Evolutionary conservation across 306 rosid species (phyloP), one percentile per base, ranked within the genome.

Genomic region (Astragalus membranaceus): DNA sequence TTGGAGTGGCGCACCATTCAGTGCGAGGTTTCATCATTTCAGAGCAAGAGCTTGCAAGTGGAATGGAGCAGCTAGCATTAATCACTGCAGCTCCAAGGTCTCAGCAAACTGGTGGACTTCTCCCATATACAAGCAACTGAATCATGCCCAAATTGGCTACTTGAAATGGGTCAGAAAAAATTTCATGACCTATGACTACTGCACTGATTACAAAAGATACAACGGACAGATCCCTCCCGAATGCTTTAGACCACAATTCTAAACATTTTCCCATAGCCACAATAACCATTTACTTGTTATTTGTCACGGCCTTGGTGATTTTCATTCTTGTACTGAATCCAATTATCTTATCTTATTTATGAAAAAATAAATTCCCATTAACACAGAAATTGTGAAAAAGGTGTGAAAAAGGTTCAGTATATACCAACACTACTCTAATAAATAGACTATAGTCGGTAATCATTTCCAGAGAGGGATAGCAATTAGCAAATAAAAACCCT

Each of bases 11-110:
- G 82, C 96, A 6, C 96, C 93, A 13, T 91, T 88, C 81, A 71
- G 5, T 1, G 93, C 85, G 32, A 67, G 76, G 13, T 58, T 84
- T 43, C 79, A 67, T 10, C 77, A 63, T 39, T 88, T 91, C 61
- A 81, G 97, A 72, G 88, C 87, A 57, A 82, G 88, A 67, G 92
- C 88, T 63, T 88, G 97, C 85, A 81, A 80, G 72, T 91, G 84
- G 92, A 32, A 50, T 44, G 92, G 89, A 68, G 69, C 64, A 0
- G 32, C 17, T 49, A 88, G 92, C 83, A 82, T 77, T 30, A 50
- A 48, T 46, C 81, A 67, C 26, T 86, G 96, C 42, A 84, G 91
- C 67, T 15, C 77, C 56, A 54, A 49, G 26, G 63, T 83, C 65
- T 79, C 68, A n/a, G 87, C 35, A 53, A 88, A 91, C 70, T 91